Evolutionary conservation across 305 asterid genomes (phyloP), one percentile per base, ranked within the genome.

Genomic region (Fraxinus velutina): DNA sequence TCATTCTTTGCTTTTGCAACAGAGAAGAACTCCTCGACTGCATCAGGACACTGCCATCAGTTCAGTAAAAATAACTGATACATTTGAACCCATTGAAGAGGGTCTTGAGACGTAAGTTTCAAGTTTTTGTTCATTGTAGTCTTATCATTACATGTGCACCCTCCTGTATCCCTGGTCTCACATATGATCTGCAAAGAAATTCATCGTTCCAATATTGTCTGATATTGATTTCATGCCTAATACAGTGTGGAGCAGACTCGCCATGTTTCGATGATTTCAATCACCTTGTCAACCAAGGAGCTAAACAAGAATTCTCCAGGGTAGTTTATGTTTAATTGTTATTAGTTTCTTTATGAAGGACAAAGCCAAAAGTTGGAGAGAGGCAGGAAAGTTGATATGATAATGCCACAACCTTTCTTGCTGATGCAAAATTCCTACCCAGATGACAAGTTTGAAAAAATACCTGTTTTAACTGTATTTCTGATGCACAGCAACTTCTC

Each of bases 221-320:
- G 19, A 76, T 84, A 34, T 34, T 37, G 42, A 21, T 13, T 47
- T 55, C 73, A 33, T 88, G 68, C 72, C 57, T 66, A 15, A 55
- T 89, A 33, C 92, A 93, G 98, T 73, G 99, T 95, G 90, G 99
- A 95, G 90, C 99, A 93, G 89, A 95, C 98, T 80, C 98, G 99
- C 34, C 98, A 92, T 84, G 97, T 95, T 77, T 95, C 99, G 2
- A 92, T 93, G 98, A 89, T 95, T 83, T 91, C 99, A 81, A 92
- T 95, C 83, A 92, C 98, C 9, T 85, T 95, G 76, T 95, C 99
- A 73, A 76, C 86, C 5, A 84, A 83, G 82, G 99, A 93, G 89
- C 97, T 95, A 81, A 90, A 93, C 97, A 92, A 87, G 89, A 88
- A 88, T 64, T 91, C 98, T 86, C 93, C 97, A 15, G 98, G 99